Percentiles rank a stretch among this genome's conserved stretches.
phyloP scores from a whole-genome alignment of 176 grass and related monocot species.

The Aegilops umbellulata region DNA sequence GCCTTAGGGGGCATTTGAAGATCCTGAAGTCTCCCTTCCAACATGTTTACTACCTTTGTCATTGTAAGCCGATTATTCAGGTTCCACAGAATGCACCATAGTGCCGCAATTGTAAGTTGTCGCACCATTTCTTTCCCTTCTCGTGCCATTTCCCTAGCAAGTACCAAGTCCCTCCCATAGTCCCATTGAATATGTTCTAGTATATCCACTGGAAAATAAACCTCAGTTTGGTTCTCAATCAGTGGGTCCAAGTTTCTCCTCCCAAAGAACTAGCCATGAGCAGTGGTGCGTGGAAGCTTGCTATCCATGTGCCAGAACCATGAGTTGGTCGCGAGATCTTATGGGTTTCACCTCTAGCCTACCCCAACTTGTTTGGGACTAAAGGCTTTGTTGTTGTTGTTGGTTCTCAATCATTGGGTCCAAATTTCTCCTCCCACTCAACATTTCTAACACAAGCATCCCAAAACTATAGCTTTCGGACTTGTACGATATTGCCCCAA shows the following conservation, averaged over 20 bases:
- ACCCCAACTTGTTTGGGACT: too few species aligned
- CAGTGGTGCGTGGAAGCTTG: too few species aligned
- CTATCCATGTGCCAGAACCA: too few species aligned
- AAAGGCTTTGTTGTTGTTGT: too few species aligned
- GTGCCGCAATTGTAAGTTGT: constrained; percentile 37
- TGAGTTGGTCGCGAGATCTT: too few species aligned
- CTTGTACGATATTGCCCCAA: constrained; percentile 29
- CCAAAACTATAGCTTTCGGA: constrained; percentile 47
- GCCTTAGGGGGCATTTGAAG: constrained; percentile 43
- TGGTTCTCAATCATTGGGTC: constrained; percentile 39
- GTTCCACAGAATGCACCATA: constrained; percentile 70
- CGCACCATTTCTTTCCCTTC: constrained; percentile 29
- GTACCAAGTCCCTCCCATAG: constrained; percentile 7
- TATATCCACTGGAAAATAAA: constrained; percentile 50
- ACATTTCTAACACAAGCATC: constrained; percentile 51
- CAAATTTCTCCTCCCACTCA: constrained; percentile 44
- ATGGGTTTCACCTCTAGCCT: too few species aligned
- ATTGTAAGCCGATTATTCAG: constrained; percentile 41
- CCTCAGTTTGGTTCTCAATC: constrained; percentile 24
- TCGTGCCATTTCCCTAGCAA: constrained; percentile 5
- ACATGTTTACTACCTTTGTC: constrained; percentile 54
- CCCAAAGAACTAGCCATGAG: too few species aligned
- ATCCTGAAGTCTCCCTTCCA: constrained; percentile 33
- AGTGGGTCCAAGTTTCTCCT: constrained; percentile 46
- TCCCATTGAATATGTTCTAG: constrained; percentile 4